Percentiles rank a stretch among this genome's conserved stretches.
Evolutionary conservation across 495 filamentous ascomycete species (phyloP).

Genomic region (Aspergillus wentii): DNA sequence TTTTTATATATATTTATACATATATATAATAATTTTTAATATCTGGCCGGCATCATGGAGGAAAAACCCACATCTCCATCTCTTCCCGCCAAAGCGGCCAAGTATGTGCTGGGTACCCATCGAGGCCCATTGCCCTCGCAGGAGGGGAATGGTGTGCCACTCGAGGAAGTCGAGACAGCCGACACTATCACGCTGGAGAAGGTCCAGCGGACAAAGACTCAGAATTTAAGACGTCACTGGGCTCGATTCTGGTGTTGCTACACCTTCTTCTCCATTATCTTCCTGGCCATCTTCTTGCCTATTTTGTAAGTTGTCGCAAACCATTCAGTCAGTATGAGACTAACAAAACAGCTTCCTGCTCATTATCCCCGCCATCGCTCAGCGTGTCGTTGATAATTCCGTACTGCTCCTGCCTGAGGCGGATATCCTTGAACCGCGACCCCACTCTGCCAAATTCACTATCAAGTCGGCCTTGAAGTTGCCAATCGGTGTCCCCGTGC

Average conservation of each 20-base stretch:
- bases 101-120: slow-evolving; percentile 29
- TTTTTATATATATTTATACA: too few relatives aligned
- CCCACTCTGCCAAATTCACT: slow-evolving; percentile 26
- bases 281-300: slow-evolving; percentile 35
- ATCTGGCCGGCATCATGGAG: too few relatives aligned
- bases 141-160: slow-evolving; percentile 13
- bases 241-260: slow-evolving; percentile 40
- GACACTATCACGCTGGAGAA: slow-evolving; percentile 26
- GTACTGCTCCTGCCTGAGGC: slow-evolving; percentile 32
- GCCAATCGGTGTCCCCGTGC: slow-evolving; percentile 28
- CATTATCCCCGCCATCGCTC: slow-evolving; percentile 38
- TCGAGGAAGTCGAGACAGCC: slow-evolving; percentile 26
- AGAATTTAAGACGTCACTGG: slow-evolving; percentile 31
- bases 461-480: slow-evolving; percentile 32
- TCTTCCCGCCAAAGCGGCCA: slow-evolving; percentile 25
- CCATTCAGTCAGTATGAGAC: neutral
- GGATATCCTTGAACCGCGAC: slow-evolving; percentile 25
- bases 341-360: slow-evolving; percentile 30
- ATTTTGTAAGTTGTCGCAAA: slow-evolving; percentile 24
- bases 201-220: slow-evolving; percentile 15
- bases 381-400: slow-evolving; percentile 35
- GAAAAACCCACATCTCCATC: too few relatives aligned
- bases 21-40: too few relatives aligned
- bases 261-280: slow-evolving; percentile 29
- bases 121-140: slow-evolving; percentile 28